Evolutionary conservation across 2,329 filamentous ascomycete genomes (phyloP), one percentile per base, ranked within the genome.

Genomic region (Diaporthe vaccinii): DNA sequence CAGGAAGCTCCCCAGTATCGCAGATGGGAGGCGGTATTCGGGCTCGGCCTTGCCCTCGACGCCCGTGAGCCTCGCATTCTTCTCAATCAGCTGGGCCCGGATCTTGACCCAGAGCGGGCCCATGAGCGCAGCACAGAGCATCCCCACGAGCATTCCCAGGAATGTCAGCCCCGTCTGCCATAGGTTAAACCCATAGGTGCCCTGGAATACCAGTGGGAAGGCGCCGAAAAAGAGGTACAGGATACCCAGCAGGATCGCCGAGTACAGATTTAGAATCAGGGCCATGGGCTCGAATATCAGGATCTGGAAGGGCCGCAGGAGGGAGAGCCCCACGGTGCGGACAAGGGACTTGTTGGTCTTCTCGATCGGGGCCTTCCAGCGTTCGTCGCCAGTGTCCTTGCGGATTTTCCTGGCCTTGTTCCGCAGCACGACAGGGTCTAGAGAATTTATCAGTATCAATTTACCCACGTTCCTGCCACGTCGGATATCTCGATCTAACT

Each of bases 191-290:
- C 90, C 91, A 82, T 97, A 93, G 62, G 93, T 92, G 59, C 88
- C 90, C 36, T 87, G 83, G 81, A 98, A 98, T 22, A 98, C 92
- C 59, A 97, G 86, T 7, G 93, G 90, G 80, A 98, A 98, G 0
- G 95, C 95, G 28, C 95, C 95, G 82, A 98, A 97, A 86, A 97
- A 98, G 53, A 98, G 90, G 82, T 98, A 98, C 3, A 98, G 85
- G 59, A 98, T 93, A 7, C 95, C 96, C 10, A 98, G 87, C n/a
- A 98, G 86, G 72, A 98, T 91, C 53, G 95, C 95, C 0, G 94
- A 94, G 79, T 96, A 94, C 31, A 97, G 84, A 83, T 95, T 97
- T 36, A 98, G 91, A 78, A 92, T 91, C 74, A 97, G 86, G 76
- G 93, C 94, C 95, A 98, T 98, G 78, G 94, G 94, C 85, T 98